Conservation (phyloP, 495 filamentous ascomycete species). For the Polyplosphaeria fusca region DNA sequence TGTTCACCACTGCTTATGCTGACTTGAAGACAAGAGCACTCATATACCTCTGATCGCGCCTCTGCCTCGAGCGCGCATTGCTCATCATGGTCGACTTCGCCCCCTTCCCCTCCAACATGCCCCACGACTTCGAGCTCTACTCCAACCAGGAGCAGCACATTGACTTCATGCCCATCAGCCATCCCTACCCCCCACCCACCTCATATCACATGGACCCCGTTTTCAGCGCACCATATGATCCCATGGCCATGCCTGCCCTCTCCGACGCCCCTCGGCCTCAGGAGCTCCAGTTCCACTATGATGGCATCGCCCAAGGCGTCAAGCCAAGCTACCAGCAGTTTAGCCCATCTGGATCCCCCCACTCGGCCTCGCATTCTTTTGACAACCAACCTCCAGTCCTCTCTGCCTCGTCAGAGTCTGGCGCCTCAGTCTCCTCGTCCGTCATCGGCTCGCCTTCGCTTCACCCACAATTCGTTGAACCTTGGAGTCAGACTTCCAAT, state of each 20-base stretch:
- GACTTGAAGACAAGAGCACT: conserved; percentile 13
- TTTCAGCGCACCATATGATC: conserved; percentile 24
- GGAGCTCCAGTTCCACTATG: conserved; percentile 31
- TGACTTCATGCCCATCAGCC: conserved; percentile 26
- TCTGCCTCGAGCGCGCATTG: neutral
- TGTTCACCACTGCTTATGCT: conserved; percentile 20
- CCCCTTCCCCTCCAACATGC: conserved; percentile 30
- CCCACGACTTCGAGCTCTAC: conserved; percentile 35
- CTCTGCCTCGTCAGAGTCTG: conserved; percentile 68
- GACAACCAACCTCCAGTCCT: conserved; percentile 47
- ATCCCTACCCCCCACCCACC: conserved; percentile 24
- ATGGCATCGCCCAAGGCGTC: conserved; percentile 33
- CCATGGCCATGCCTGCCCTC: conserved; percentile 18
- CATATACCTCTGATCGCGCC: conserved; percentile 12
- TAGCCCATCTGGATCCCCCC: conserved; percentile 36
- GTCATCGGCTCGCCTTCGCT: conserved; percentile 76
- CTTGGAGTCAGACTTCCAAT: conserved; percentile 54
- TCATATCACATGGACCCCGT: conserved; percentile 25
- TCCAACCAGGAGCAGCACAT: conserved; percentile 27
- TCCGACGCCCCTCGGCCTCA: conserved; percentile 27
- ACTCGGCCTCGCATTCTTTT: conserved; percentile 40
- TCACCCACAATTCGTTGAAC: conserved; percentile 55
- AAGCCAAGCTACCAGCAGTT: conserved; percentile 28
- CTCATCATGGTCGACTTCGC: conserved; percentile 28
- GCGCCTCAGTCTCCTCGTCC: conserved; percentile 71